These are phyloP conservation scores for Aspergillus sergii DNA, from an alignment of 2,329 filamentous ascomycete species.

Conservation along the genomic window DNA sequence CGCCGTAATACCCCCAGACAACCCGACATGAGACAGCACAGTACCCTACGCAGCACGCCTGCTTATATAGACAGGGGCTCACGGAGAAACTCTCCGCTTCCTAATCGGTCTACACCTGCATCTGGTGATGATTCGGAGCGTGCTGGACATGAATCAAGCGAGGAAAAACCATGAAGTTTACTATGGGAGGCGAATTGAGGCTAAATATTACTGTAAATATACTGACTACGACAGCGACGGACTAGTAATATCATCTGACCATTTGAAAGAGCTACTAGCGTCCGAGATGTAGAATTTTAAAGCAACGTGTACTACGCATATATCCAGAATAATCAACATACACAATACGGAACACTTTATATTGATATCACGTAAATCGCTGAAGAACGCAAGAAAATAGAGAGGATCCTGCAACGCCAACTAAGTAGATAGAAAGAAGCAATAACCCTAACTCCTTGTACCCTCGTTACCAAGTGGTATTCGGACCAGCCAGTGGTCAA, in stretches of 20 bases:
- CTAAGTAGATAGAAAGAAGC: not conserved
- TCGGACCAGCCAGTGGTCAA: slow-evolving; percentile 21
- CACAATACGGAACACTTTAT: not conserved
- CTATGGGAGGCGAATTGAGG: not conserved
- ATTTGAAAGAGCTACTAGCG: not conserved
- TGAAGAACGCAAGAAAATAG: slow-evolving; percentile 20
- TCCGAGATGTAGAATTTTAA: not conserved
- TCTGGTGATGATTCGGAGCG: slow-evolving; percentile 34
- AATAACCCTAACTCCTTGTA: slow-evolving; percentile 19
- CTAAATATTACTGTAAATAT: slow-evolving; percentile 2
- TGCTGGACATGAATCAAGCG: slow-evolving; percentile 9
- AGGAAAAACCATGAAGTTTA: not conserved
- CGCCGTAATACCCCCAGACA: slow-evolving; percentile 27
- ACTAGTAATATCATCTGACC: not conserved
- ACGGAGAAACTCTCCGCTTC: slow-evolving; percentile 37
- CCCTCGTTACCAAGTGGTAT: slow-evolving; percentile 1
- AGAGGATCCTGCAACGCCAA: slow-evolving; percentile 9
- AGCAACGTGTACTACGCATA: not conserved
- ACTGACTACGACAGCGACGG: not conserved
- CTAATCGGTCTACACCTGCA: slow-evolving; percentile 31
- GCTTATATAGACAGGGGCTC: slow-evolving; percentile 21
- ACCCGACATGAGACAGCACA: slow-evolving; percentile 21
- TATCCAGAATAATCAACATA: not conserved
- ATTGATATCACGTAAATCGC: slow-evolving; percentile 23
- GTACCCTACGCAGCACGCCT: slow-evolving; percentile 26